These are phyloP conservation scores for Citrullus mucosospermus DNA, from an alignment of 306 rosid genomes.

Conservation along the genomic window DNA sequence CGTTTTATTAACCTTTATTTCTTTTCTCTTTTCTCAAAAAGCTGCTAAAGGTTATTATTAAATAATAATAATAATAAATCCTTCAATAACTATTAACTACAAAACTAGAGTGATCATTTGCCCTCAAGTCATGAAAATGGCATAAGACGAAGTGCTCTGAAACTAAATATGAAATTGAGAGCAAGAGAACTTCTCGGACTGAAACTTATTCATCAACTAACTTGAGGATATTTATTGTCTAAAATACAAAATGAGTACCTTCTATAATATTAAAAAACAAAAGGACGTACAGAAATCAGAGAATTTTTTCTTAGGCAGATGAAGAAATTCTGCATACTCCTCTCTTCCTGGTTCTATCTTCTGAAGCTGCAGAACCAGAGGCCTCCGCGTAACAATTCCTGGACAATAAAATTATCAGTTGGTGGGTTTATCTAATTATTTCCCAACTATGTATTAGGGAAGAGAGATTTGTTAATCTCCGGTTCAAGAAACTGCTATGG, in stretches of 20 bases:
- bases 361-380: conserved; percentile 76
- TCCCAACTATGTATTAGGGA: background rate
- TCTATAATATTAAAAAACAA: background rate
- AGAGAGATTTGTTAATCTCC: background rate
- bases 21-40: background rate
- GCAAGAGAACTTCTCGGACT: background rate
- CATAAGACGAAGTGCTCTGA: background rate
- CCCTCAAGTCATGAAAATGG: background rate
- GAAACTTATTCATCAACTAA: background rate
- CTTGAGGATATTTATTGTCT: background rate
- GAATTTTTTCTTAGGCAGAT: conserved; percentile 48
- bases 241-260: background rate
- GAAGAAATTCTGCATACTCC: conserved; percentile 76
- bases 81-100: background rate
- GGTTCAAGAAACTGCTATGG: background rate
- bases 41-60: background rate
- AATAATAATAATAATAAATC: too few species aligned
- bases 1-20: background rate
- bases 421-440: background rate
- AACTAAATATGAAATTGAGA: background rate
- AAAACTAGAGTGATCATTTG: background rate
- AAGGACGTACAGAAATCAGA: conserved; percentile 52
- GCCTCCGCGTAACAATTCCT: conserved; percentile 96
- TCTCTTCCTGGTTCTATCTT: conserved; percentile 37
- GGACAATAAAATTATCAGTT: background rate